Percentiles rank a stretch among this genome's conserved stretches.
Conservation (phyloP, 176 grass and related monocot genomes). For the Hyparrhenia diplandra region DNA sequence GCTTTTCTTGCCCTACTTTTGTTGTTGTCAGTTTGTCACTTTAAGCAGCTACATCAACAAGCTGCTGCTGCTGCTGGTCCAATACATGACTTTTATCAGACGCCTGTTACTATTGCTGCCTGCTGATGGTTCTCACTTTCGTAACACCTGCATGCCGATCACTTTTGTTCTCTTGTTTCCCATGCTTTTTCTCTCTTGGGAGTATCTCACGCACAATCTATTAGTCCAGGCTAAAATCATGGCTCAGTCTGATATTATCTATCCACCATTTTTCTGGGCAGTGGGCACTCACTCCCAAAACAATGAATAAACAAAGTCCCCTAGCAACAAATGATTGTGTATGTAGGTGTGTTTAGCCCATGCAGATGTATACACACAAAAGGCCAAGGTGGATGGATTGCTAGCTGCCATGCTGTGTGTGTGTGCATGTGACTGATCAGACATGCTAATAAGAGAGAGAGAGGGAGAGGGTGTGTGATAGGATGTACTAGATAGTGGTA, state of each 20-base stretch:
- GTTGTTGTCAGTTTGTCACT: slow-evolving; percentile 20
- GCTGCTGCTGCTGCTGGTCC: slow-evolving; percentile 22
- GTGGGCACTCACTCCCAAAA: slow-evolving; percentile 42
- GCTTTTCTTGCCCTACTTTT: slow-evolving; percentile 34
- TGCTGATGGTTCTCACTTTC: slow-evolving; percentile 28
- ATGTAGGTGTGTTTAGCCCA: slow-evolving; percentile 22
- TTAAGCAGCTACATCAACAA: slow-evolving; percentile 41
- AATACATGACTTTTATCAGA: slow-evolving; percentile 46
- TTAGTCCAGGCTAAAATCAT: slow-evolving; percentile 27
- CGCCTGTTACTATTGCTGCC: not conserved
- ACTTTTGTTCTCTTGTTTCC: slow-evolving; percentile 31
- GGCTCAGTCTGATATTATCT: slow-evolving; percentile 11
- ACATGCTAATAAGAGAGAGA: not conserved
- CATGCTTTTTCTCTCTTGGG: slow-evolving; percentile 17
- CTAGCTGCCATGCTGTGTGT: slow-evolving; percentile 4
- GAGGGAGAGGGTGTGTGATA: too few relatives aligned
- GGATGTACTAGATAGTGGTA: not conserved
- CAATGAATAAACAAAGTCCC: slow-evolving; percentile 11
- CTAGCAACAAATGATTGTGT: slow-evolving; percentile 42
- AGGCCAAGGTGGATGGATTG: slow-evolving; percentile 22
- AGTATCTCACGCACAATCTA: not conserved
- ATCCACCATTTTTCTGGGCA: slow-evolving; percentile 16
- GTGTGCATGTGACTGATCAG: not conserved
- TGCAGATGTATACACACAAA: slow-evolving; percentile 31
- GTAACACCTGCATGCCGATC: slow-evolving; percentile 29